Evolutionary conservation across 78 protist genomes (phyloP).

Genomic region (Pigoraptor vietnamica): DNA sequence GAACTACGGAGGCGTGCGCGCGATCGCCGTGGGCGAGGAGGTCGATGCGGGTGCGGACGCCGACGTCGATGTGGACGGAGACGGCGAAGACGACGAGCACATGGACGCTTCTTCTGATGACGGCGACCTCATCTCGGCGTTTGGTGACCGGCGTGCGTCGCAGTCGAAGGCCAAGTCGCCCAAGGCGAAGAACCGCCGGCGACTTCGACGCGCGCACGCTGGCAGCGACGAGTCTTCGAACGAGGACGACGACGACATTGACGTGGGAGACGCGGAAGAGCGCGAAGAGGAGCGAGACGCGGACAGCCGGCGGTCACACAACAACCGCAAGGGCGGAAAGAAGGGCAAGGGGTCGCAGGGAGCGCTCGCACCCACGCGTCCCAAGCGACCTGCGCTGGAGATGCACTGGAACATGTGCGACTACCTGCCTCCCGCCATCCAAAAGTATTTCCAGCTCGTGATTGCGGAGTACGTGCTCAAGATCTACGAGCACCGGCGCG

Average conservation of each 20-base stretch:
- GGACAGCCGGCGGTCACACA: not conserved
- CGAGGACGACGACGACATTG: not conserved
- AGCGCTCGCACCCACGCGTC: not conserved
- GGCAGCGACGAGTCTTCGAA: not conserved
- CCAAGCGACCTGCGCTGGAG: not conserved
- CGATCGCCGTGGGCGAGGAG: not conserved
- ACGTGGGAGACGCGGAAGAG: not conserved
- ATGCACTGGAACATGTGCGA: conserved; percentile 35
- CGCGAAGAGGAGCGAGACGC: not conserved
- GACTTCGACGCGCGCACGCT: not conserved
- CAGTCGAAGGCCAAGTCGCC: not conserved
- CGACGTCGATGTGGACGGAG: not conserved
- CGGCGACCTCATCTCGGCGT: not conserved
- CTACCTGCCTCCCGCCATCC: conserved; percentile 16
- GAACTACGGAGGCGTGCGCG: conserved; percentile 57
- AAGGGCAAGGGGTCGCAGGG: not conserved
- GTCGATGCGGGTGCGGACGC: not conserved
- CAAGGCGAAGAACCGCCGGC: not conserved
- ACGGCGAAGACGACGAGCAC: not conserved
- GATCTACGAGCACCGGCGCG: conserved; percentile 5
- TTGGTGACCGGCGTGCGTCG: not conserved
- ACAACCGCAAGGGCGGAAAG: not conserved
- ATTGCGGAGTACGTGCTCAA: conserved; percentile 14
- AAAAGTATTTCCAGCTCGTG: not conserved
- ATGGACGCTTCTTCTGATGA: not conserved